Evolutionary conservation across 257 asterid species (phyloP), one percentile per base, ranked within the genome.

Genomic region (Striga asiatica): DNA sequence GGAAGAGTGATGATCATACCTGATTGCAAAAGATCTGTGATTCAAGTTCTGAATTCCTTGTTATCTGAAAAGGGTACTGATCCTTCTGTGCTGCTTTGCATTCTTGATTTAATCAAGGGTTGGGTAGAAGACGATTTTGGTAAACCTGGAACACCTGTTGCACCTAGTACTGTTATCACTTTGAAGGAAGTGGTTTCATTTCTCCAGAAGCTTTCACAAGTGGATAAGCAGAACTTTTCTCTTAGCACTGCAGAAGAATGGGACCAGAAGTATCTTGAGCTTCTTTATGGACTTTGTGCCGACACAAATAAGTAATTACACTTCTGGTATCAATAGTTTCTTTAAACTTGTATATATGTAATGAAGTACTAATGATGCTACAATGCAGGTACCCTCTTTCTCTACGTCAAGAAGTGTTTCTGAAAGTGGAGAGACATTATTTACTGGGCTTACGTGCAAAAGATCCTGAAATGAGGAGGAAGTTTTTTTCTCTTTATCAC

Each of bases 121-220:
- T 92, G 98, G 97, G 77, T 92, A 60, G 93, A 79, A 67, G 85
- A 79, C 67, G 94, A 81, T 72, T 80, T 88, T 73, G 74, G 78
- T 72, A 92, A 74, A 76, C 71, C 94, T 49, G 95, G 95, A 73
- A 73, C 74, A 54, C 71, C 89, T 62, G 73, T 53, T 69, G 74
- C 81, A 20, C 71, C 93, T 57, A 77, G 77, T 69, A 77, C 82
- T 57, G 82, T 81, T 62, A 71, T 92, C 54, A 65, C 94, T 19
- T 66, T 89, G 27, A 92, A 92, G 91, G 98, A 92, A 62, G 86
- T 88, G 48, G 80, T 92, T 58, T 74, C 98, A 53, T 80, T 92
- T 71, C 85, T 88, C 56, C 97, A 92, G 80, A 92, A 81, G 89
- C 97, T 92, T 66, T 92, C 98, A 35, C 98, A 82, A 74, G 94